Evolutionary conservation across 306 rosid species (phyloP), one percentile per base, ranked within the genome.

Genomic region (Cucurbita moschata): DNA sequence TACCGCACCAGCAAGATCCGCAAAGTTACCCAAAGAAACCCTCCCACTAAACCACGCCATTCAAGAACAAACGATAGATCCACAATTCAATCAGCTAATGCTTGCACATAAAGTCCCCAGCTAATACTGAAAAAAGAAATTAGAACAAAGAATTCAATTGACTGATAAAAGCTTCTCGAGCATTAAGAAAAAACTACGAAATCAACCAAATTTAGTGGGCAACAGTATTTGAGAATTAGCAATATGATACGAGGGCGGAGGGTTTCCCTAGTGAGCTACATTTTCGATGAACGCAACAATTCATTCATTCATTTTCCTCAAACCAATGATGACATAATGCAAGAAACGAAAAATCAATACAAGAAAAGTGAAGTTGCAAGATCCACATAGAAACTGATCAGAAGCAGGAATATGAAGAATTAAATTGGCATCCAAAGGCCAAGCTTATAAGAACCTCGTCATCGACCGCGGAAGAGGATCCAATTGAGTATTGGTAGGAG

Each of bases 11-110:
- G 99, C 90, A 79, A 95, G 83, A 88, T 95, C 99, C 47, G 97
- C 87, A 82, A 95, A 89, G 86, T 87, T 91, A 77, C 97, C 91
- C 92, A 96, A 84, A 5, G 96, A 26, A 77, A 84, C 91, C 52
- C 85, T 88, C 77, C 86, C 86, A 88, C 89, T 68, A 83, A 91
- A 95, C 99, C 99, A 95, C 65, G 99, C 91, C 99, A 95, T 95
- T 84, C 83, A 75, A 77, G 30, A 83, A 78, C 18, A 73, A 61
- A 64, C 70, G 81, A 59, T 75, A 75, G 63, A 76, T 59, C 76
- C 71, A 15, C 44, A 38, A 58, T 44, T 56, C 75, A 81, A 83
- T 59, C 69, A 52, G 47, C 68, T 75, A 70, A 75, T 64, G 76
- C 77, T 56, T 80, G 76, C 74, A 40, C 83, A 77, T 68, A 50